Evolutionary conservation across 2,329 filamentous ascomycete genomes (phyloP), one percentile per base, ranked within the genome.

Genomic region (Torrubiellomyces zombiae): DNA sequence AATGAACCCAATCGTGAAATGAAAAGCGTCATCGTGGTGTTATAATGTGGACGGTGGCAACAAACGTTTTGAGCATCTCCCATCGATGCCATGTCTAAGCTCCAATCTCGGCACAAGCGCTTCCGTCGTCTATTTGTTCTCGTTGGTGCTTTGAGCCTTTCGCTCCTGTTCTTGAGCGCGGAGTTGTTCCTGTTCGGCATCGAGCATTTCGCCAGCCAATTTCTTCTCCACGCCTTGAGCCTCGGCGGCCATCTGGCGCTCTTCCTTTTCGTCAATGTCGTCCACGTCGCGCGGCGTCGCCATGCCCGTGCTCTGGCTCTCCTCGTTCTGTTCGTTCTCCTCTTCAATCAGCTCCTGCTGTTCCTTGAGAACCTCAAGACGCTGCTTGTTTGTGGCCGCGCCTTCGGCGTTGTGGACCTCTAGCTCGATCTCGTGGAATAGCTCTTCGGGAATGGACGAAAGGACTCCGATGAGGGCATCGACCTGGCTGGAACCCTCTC

Each of bases 381-480:
- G 78, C 63, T 95, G 89, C 67, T 91, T 94, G 69, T 98, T 98
- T 37, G 89, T 98, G 14, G 89, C 89, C 8, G 85, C 86, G 32
- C 89, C 89, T 56, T 98, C 89, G 24, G 86, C 85, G 32, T 76
- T 92, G 63, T 94, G 82, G 7, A 98, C 83, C 58, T 98, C 89
- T 16, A 98, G 76, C 55, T 95, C 89, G 35, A 98, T 94, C 60
- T 98, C 89, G 63, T 98, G 89, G 79, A 91, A 98, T 20, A 98
- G 66, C 52, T 98, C 89, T 53, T 98, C 89, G 3, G 89, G 89
- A 33, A 98, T 95, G 32, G 79, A 85, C 20, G 81, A 91, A 20
- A 98, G 62, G 5, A 98, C 89, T 28, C 83, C 80, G 32, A 85
- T 81, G 24, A 98, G 68, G 1, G 89, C 83, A 38, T 94, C 85